phyloP scores from a whole-genome alignment of 163 green algal genomes.

The Prototheca wickerhamii region DNA sequence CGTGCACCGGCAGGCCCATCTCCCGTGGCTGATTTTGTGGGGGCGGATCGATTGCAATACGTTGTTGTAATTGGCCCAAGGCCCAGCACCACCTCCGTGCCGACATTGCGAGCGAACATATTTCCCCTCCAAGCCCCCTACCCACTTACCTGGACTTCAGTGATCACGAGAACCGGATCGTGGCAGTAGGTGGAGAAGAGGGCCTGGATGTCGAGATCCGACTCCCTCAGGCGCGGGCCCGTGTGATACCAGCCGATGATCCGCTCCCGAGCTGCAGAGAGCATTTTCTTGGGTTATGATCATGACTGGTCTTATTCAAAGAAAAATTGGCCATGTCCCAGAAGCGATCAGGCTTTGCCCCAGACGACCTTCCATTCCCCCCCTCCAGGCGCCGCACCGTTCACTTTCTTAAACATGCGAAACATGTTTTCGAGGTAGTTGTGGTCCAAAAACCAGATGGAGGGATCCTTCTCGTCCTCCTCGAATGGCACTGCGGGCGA shows the following conservation, averaged over 20 bases:
- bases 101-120: too few relatives aligned
- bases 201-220: slow-evolving; percentile 89
- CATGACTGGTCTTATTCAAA: neutral
- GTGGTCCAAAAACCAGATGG: slow-evolving; percentile 99
- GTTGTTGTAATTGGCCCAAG: neutral
- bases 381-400: slow-evolving; percentile 55
- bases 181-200: slow-evolving; percentile 74
- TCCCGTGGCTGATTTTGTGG: slow-evolving; percentile 70
- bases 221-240: slow-evolving; percentile 81
- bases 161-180: slow-evolving; percentile 88
- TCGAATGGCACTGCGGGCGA: slow-evolving; percentile 91
- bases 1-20: slow-evolving; percentile 85
- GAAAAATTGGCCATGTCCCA: too few relatives aligned
- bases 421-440: slow-evolving; percentile 96
- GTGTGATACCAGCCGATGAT: slow-evolving; percentile 98
- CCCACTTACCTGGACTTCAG: slow-evolving; percentile 75
- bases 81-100: too few relatives aligned
- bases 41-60: neutral
- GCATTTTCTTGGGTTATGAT: neutral
- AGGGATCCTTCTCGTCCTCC: slow-evolving; percentile 92
- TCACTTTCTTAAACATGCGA: slow-evolving; percentile 98
- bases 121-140: neutral
- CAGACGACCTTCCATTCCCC: too few relatives aligned
- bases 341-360: too few relatives aligned
- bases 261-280: slow-evolving; percentile 73